Evolutionary conservation across 2,329 filamentous ascomycete genomes (phyloP).

Genomic region (Sarocladium strictum): DNA sequence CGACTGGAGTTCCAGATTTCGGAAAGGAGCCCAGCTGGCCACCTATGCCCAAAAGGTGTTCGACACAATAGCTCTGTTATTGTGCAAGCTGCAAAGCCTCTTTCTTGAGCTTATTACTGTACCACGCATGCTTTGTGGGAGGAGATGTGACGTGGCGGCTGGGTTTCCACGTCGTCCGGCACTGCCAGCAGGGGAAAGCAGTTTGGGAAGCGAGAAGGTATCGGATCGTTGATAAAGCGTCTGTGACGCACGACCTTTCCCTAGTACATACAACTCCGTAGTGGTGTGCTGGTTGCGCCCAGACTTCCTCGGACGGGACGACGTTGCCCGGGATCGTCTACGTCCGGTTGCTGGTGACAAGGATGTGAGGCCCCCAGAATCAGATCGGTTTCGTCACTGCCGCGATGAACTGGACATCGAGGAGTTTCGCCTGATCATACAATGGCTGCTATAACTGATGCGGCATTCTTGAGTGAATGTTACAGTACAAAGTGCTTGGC

Average conservation of each 20-base stretch:
- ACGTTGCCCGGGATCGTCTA: slow-evolving; percentile 1
- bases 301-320: neutral
- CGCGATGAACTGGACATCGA: neutral
- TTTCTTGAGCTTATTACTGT: neutral
- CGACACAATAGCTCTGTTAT: neutral
- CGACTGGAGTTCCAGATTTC: slow-evolving; percentile 5
- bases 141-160: neutral
- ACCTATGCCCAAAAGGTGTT: neutral
- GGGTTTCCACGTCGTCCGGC: neutral
- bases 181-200: neutral
- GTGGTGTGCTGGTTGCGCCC: neutral
- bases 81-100: neutral
- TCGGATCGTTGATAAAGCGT: neutral
- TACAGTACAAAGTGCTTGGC: neutral
- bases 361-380: neutral
- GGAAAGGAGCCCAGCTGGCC: neutral
- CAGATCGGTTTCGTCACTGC: slow-evolving; percentile 7
- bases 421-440: neutral
- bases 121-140: neutral
- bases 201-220: neutral
- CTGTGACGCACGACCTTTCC: slow-evolving; percentile 6
- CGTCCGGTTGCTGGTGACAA: neutral
- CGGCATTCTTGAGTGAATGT: neutral
- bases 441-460: neutral
- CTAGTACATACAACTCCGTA: too few species aligned